A percentile compares a stretch with the other conserved stretches of the same genome.
phyloP scores from a whole-genome alignment of 148 eudicot species.

The Rhododendron mucronatum region DNA sequence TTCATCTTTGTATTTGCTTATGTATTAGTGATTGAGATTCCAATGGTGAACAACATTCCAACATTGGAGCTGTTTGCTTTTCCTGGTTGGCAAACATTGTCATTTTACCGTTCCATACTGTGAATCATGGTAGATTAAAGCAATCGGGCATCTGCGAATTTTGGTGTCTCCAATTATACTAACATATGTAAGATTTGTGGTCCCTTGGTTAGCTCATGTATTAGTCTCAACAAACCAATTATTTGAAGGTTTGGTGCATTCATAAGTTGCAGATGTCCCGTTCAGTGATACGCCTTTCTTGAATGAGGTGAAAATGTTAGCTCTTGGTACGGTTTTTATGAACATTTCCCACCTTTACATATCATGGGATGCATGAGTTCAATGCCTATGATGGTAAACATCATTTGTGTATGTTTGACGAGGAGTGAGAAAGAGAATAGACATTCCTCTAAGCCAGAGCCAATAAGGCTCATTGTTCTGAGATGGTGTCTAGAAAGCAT shows the following conservation, averaged over 20 bases:
- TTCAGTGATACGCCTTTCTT: background rate
- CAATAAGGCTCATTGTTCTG: background rate
- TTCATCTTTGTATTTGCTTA: background rate
- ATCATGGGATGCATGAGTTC: background rate
- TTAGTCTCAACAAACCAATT: background rate
- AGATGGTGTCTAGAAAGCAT: background rate
- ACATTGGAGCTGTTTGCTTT: background rate
- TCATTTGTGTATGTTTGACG: background rate
- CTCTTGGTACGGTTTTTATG: background rate
- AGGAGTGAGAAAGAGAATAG: background rate
- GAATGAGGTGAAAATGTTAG: background rate
- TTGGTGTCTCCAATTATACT: background rate
- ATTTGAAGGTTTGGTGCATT: slow-evolving; percentile 1
- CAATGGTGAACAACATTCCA: background rate
- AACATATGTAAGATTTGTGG: background rate
- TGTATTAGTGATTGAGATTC: no score
- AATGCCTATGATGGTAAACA: background rate
- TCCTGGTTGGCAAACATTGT: background rate
- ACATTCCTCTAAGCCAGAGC: background rate
- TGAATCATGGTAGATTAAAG: background rate
- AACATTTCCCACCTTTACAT: background rate
- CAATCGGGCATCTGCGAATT: background rate
- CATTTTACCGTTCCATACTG: background rate
- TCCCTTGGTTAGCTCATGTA: background rate
- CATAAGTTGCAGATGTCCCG: background rate